Percentiles rank a stretch among this genome's conserved stretches.
These are phyloP conservation scores for Microcyclosporella mali DNA, from an alignment of 2,329 filamentous ascomycete genomes.

Conservation along the genomic window DNA sequence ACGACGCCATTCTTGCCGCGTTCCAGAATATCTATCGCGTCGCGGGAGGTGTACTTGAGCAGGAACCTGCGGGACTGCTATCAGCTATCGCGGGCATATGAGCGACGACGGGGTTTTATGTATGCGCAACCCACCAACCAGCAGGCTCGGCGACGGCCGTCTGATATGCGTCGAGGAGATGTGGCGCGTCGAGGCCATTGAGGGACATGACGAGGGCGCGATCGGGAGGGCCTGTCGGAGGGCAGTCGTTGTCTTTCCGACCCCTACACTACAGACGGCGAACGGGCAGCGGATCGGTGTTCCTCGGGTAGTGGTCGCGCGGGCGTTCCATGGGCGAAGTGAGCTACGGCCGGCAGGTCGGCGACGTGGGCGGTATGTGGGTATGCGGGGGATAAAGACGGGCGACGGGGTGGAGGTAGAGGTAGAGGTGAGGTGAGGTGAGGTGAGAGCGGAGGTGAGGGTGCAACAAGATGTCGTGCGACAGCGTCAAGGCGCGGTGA, in stretches of 20 bases:
- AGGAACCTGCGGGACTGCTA: constrained; percentile 64
- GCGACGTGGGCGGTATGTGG: background rate
- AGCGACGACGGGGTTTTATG: background rate
- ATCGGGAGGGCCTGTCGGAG: constrained; percentile 7
- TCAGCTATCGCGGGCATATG: constrained; percentile 6
- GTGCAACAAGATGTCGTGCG: too few species aligned
- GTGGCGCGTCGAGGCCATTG: constrained; percentile 81
- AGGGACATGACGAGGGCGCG: constrained; percentile 65
- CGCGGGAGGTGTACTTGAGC: constrained; percentile 81
- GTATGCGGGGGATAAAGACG: background rate
- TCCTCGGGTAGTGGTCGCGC: background rate
- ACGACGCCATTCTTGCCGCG: constrained; percentile 74
- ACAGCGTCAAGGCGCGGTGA: too few species aligned
- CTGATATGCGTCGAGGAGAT: constrained; percentile 79
- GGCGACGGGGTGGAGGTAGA: background rate
- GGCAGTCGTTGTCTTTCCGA: too few species aligned
- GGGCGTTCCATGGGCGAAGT: background rate
- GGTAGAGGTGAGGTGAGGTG: background rate
- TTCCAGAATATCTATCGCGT: constrained; percentile 74
- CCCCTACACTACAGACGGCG: too few species aligned
- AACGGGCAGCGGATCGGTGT: background rate
- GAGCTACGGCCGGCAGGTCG: background rate
- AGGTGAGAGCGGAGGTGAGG: too few species aligned
- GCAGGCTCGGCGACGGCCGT: constrained; percentile 72
- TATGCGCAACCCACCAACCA: constrained; percentile 71